Evolutionary conservation across 2,329 filamentous ascomycete species (phyloP), one percentile per base, ranked within the genome.

Genomic region (Diplodia mutila): DNA sequence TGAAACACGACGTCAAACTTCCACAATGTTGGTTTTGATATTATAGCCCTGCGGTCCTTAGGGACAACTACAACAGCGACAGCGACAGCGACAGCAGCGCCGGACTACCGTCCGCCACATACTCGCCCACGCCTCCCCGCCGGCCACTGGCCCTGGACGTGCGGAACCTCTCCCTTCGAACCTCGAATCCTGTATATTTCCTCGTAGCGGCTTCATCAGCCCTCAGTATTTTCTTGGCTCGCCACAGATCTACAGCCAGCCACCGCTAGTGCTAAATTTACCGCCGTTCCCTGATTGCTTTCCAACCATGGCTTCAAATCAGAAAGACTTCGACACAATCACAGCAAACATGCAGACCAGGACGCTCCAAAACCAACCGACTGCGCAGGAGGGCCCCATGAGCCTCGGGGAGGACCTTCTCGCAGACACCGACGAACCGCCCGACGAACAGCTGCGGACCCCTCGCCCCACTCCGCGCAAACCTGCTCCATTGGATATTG

Each of bases 401-500:
- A 61, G 67, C 61, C 21, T 65, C 11, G 67, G 67, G 63, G 87
- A 89, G 68, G 93, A 97, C 67, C 78, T 89, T 72, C 81, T 85
- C 68, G 87, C 91, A 71, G 94, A 97, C 74, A 85, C 89, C 61
- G 94, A 98, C 79, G 94, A 98, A 79, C 94, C 94, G 61, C 93
- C 94, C 73, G 94, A 97, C 80, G 75, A 80, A 75, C 71, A 70
- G 76, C 76, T 79, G 79, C 74, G 83, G 82, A 78, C 84, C 80
- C 63, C 76, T 76, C 59, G 80, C 85, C 75, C 77, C 32, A 79
- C 77, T 63, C 73, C 75, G 7, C 67, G 78, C 34, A 73, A 71
- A n/a, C 73, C 81, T n/a, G 82, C 82, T 73, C 61, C 67, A 75
- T 16, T 75, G 71, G 78, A 69, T 64, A 74, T 69, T 72, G 70